phyloP scores from a whole-genome alignment of 2,329 filamentous ascomycete species.

The Aspergillus sp. region DNA sequence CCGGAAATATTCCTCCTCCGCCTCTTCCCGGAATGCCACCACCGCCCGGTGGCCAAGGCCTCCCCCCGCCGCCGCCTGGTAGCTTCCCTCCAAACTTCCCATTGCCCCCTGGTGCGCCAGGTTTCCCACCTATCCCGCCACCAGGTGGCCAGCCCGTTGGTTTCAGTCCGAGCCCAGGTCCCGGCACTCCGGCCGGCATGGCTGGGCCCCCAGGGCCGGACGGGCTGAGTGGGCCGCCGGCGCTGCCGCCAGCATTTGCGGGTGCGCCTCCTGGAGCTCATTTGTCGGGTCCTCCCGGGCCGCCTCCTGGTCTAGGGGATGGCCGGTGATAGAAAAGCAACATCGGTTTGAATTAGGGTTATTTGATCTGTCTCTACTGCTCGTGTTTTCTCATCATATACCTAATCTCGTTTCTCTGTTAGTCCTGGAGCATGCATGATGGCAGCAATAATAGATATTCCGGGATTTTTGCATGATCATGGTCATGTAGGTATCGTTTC shows the following conservation, averaged over 20 bases:
- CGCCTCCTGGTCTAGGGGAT: conserved; percentile 24
- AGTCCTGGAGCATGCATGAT: neutral
- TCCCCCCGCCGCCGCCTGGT: conserved; percentile 17
- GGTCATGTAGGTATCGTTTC: no score
- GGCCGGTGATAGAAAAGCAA: conserved; percentile 14
- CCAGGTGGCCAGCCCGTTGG: conserved; percentile 16
- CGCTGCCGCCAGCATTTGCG: neutral
- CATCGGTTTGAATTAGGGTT: neutral
- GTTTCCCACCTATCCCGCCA: conserved; percentile 25
- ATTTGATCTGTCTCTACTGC: conserved; percentile 1
- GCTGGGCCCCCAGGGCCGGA: conserved; percentile 22
- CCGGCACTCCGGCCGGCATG: conserved; percentile 17
- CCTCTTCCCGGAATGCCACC: conserved; percentile 34
- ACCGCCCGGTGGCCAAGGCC: conserved; percentile 31
- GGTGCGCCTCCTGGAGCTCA: conserved; percentile 18
- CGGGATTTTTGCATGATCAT: no score
- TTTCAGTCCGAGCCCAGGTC: conserved; percentile 20
- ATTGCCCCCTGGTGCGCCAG: conserved; percentile 31
- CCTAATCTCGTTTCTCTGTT: conserved; percentile 1
- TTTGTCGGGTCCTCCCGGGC: conserved; percentile 11
- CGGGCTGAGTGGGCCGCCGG: conserved; percentile 15
- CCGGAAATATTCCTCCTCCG: conserved; percentile 26
- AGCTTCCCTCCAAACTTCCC: conserved; percentile 46
- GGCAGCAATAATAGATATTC: neutral
- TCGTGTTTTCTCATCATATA: neutral